Evolutionary conservation across 2,329 filamentous ascomycete species (phyloP), one percentile per base, ranked within the genome.

Genomic region (Penicillium sp.): DNA sequence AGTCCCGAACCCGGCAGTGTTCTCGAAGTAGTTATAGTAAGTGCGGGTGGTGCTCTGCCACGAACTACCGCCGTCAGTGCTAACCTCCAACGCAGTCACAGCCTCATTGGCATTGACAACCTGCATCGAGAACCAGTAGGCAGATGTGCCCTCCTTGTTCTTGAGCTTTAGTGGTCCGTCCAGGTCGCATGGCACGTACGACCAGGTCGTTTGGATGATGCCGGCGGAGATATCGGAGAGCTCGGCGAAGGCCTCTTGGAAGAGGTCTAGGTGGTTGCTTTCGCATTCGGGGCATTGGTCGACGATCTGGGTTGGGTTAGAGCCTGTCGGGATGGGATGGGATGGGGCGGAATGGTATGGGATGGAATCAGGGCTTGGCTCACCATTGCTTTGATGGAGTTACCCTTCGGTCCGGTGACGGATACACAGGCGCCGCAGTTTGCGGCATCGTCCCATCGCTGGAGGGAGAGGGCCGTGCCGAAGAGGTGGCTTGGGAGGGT

Each of bases 371-470:
- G 21, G 21, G 21, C 21, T 21, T 21, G 13, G 53, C 69, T 64
- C 69, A 82, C 78, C 82, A 86, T 85, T 34, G 78, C 82, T 29
- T 74, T 83, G 63, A 85, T 75, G 22, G 70, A 72, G 51, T 77
- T 78, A 17, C 80, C 81, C 13, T 64, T 72, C 4, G 62, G 64
- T 1, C 63, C 64, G 4, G 57, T 65, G 76, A 86, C 79, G 45
- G 74, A 65, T 12, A 86, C 68, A 55, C 83, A 86, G 19, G 74
- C 70, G 55, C 83, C 83, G 59, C 83, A 87, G 54, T 78, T 71
- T 37, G 70, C 73, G 2, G 76, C 73, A 45, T 63, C 45, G 28
- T 61, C 53, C 83, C 83, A 86, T 57, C 75, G 77, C 3, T 72
- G 68, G 34, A 49, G 75, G 0, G 81, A 80, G 43, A 82, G 74